Percentiles rank a stretch among this genome's conserved stretches.
phyloP scores from a whole-genome alignment of 140 eudicot genomes.

The Ambrosia hybrid region DNA sequence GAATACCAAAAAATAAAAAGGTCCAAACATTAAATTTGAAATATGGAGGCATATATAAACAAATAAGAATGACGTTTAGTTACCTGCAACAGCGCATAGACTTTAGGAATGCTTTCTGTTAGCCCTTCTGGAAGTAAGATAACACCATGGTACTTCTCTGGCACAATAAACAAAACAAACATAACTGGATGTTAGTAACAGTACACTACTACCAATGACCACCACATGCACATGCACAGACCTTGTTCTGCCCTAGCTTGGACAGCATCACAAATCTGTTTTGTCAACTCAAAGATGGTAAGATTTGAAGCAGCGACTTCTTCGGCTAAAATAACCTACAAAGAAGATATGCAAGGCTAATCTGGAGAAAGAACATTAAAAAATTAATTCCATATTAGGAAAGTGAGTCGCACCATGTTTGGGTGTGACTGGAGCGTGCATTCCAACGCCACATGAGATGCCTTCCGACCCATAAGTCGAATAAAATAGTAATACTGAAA shows the following conservation, averaged over 20 bases:
- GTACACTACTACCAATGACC: not conserved
- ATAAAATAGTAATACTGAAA: conserved; percentile 85
- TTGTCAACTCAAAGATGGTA: conserved; percentile 85
- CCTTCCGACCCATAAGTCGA: conserved; percentile 91
- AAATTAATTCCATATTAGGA: not conserved
- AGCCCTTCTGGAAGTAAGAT: conserved; percentile 95
- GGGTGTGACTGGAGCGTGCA: conserved; percentile 98
- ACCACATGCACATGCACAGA: conserved; percentile 11
- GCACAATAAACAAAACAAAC: not conserved
- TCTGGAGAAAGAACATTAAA: not conserved
- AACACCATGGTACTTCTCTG: conserved; percentile 92
- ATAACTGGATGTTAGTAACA: not conserved
- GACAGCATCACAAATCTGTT: conserved; percentile 94
- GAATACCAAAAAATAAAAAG: not conserved
- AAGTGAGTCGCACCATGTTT: conserved; percentile 61
- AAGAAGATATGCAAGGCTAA: not conserved
- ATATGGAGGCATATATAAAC: not conserved
- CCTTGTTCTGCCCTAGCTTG: conserved; percentile 85
- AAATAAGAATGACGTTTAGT: not conserved
- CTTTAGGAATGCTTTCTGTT: conserved; percentile 94
- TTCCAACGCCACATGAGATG: conserved; percentile 95
- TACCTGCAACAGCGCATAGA: conserved; percentile 85
- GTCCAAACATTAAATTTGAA: not conserved
- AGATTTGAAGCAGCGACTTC: conserved; percentile 93
- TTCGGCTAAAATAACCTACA: conserved; percentile 89